Conservation (phyloP, 2,329 filamentous ascomycete genomes). For the Stagonosporopsis vannaccii region DNA sequence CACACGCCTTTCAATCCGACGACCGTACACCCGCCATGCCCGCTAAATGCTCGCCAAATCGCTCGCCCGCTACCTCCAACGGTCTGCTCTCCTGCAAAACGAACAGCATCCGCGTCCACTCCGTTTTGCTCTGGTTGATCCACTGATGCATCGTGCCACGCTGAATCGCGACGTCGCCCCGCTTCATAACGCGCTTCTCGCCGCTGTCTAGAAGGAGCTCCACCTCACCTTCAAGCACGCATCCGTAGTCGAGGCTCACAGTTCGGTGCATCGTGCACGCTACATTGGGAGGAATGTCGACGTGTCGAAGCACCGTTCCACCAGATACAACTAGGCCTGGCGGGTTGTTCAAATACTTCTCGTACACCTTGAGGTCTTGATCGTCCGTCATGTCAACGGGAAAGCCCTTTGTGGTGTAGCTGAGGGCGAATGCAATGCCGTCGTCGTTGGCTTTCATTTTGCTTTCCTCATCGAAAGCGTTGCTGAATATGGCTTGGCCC, state of each 20-base stretch:
- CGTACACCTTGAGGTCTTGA: slow-evolving; percentile 57
- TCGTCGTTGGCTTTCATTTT: slow-evolving; percentile 51
- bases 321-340: slow-evolving; percentile 59
- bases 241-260: slow-evolving; percentile 51
- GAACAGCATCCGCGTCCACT: slow-evolving; percentile 49
- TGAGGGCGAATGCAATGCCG: slow-evolving; percentile 58
- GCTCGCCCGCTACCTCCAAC: slow-evolving; percentile 40
- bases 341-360: slow-evolving; percentile 52
- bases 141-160: slow-evolving; percentile 52
- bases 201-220: slow-evolving; percentile 50
- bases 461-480: slow-evolving; percentile 45
- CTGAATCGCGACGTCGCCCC: slow-evolving; percentile 50
- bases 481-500: slow-evolving; percentile 49
- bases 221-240: slow-evolving; percentile 50
- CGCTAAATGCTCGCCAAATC: slow-evolving; percentile 43
- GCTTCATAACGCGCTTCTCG: slow-evolving; percentile 46
- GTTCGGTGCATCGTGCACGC: slow-evolving; percentile 52
- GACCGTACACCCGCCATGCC: slow-evolving; percentile 48
- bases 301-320: slow-evolving; percentile 56
- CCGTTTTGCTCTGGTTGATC: slow-evolving; percentile 45
- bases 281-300: slow-evolving; percentile 48
- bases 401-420: slow-evolving; percentile 58
- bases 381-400: slow-evolving; percentile 57
- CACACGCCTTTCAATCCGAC: slow-evolving; percentile 33
- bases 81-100: slow-evolving; percentile 48